Base-by-base conservation (phyloP, 257 asterid genomes). In the Nicotiana tomentosiformis region DNA sequence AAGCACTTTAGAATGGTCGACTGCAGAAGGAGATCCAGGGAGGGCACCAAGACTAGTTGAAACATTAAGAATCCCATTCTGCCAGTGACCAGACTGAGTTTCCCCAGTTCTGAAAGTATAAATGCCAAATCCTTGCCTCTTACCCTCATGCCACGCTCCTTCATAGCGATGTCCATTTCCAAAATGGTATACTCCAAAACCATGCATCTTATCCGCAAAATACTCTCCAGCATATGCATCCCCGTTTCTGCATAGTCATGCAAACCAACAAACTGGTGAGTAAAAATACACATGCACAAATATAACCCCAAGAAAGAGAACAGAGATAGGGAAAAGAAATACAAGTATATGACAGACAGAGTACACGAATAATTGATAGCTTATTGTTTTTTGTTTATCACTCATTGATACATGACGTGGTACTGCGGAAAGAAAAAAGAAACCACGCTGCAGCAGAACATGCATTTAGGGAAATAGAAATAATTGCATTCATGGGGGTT, bases 81-180 rank as follows among this genome's bases (percentile, higher is more conserved):
- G 91, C 97, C 98, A 93, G 86, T 93, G 91, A 20, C 95, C 98
- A 17, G 93, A 87, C 49, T 87, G 90, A 18, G 90, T 86, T 68
- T 92, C 95, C 23, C 95, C 97, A 68, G 80, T 90, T 64, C 93
- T 87, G 86, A 94, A 94, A 46, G 94, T 90, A 72, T 92, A 92
- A 83, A 88, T 87, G 32, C 97, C 97, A 23, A 87, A 87, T 39
- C 98, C 97, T 88, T 91, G 97, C 88, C 93, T 89, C 55, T 90
- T 90, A 1, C 98, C 98, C 86, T 94, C 98, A 6, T 94, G 97
- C 98, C 98, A 94, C 2, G 97, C 93, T 82, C 98, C 98, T 79
- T 94, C 96, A 12, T 94, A 94, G 49, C 81, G 90, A 78, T 94
- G 98, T 66, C 95, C 92, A 76, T 92, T 90, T 53, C 90, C 93